Evolutionary conservation across 257 asterid genomes (phyloP).

Genomic region (Henckelia pumila): DNA sequence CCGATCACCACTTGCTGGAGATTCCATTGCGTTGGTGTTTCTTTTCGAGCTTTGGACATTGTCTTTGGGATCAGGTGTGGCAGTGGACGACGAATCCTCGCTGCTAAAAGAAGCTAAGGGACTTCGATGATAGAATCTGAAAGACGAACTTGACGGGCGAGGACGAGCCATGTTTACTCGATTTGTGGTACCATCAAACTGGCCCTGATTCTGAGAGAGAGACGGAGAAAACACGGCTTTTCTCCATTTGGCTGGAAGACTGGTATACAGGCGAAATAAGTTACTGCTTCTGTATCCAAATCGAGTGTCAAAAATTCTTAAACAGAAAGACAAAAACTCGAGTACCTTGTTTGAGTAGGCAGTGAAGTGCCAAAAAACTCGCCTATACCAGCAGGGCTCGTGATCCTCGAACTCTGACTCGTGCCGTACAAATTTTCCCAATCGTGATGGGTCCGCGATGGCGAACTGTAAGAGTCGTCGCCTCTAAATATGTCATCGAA

Average conservation of each 20-base stretch:
- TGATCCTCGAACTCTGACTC: conserved; percentile 44
- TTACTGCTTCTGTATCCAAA: no score
- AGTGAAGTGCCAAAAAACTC: conserved; percentile 51
- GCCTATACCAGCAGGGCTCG: conserved; percentile 58
- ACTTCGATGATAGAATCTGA: conserved; percentile 47
- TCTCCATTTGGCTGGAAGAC: conserved; percentile 51
- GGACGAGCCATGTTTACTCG: conserved; percentile 28
- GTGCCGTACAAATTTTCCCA: conserved; percentile 35
- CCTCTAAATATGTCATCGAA: conserved; percentile 72
- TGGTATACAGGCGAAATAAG: no score
- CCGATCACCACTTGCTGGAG: conserved; percentile 24
- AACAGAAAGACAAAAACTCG: neutral
- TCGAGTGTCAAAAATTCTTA: no score
- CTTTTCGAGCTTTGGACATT: conserved; percentile 22
- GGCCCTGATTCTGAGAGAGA: conserved; percentile 35
- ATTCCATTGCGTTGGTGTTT: conserved; percentile 22
- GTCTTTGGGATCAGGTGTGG: conserved; percentile 32
- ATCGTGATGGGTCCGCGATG: conserved; percentile 39
- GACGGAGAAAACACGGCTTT: conserved; percentile 36
- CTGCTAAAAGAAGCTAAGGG: conserved; percentile 33
- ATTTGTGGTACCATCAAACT: conserved; percentile 32
- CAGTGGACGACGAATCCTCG: conserved; percentile 29
- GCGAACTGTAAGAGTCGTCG: conserved; percentile 47
- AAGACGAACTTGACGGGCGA: conserved; percentile 36
- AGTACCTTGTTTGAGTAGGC: conserved; percentile 65